phyloP scores from a whole-genome alignment of 805 yeast species.

The Saturnispora halmiae region DNA sequence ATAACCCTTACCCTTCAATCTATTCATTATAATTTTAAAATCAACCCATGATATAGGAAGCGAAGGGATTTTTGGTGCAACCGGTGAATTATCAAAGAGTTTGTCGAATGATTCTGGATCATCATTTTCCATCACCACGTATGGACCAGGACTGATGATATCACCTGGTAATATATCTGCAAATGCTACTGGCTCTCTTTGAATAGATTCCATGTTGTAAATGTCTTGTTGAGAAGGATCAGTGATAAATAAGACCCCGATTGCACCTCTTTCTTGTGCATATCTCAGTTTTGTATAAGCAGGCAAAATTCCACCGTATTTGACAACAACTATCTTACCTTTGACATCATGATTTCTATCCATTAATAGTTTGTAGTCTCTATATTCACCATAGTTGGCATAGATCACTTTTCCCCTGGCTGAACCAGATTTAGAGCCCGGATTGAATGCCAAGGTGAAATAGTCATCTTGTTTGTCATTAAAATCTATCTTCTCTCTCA shows the following conservation, averaged over 20 bases:
- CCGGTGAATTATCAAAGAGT: conserved; percentile 37
- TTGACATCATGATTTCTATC: conserved; percentile 32
- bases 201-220: conserved; percentile 38
- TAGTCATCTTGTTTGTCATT: conserved; percentile 12
- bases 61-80: conserved; percentile 65
- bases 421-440: conserved; percentile 54
- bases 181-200: conserved; percentile 45
- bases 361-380: conserved; percentile 41
- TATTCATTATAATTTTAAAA: conserved; percentile 37
- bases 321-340: conserved; percentile 50
- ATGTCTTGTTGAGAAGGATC: conserved; percentile 27
- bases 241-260: conserved; percentile 60
- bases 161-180: conserved; percentile 67
- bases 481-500: conserved; percentile 16
- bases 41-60: conserved; percentile 73
- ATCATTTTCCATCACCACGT: conserved; percentile 27
- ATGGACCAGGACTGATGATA: conserved; percentile 71
- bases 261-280: conserved; percentile 51
- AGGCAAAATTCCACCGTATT: conserved; percentile 42
- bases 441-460: conserved; percentile 47
- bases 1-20: conserved; percentile 32
- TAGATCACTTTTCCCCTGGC: conserved; percentile 47
- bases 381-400: conserved; percentile 54
- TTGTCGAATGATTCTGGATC: conserved; percentile 31
- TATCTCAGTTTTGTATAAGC: conserved; percentile 42